Percentiles rank a stretch among this genome's conserved stretches.
phyloP scores from a whole-genome alignment of 2,329 filamentous ascomycete genomes.

The Hymenoscyphus fraxineus region DNA sequence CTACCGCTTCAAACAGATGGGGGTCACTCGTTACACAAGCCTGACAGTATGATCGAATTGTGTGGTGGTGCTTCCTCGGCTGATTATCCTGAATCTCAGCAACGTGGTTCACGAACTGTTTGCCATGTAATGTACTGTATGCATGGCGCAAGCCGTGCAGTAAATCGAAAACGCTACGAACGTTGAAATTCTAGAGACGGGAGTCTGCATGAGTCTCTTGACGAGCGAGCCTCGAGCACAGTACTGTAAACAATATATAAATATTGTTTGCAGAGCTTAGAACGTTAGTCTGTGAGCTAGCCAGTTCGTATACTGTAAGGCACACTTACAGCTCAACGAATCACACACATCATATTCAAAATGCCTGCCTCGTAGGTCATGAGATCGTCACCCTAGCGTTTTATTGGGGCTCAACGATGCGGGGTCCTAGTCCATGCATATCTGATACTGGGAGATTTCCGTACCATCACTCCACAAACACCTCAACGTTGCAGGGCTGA shows the following conservation, averaged over 20 bases:
- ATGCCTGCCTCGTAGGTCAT: background rate
- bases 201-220: background rate
- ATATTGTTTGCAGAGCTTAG: too few species aligned
- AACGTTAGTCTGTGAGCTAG: background rate
- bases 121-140: background rate
- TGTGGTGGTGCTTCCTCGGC: constrained; percentile 12
- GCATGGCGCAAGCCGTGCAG: too few species aligned
- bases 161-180: background rate
- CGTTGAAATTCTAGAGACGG: background rate
- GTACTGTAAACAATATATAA: background rate
- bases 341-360: background rate
- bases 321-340: background rate
- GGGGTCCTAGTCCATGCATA: background rate
- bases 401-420: background rate
- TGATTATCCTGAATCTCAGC: background rate
- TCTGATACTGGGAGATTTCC: background rate
- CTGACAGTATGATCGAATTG: background rate
- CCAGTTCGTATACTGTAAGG: background rate
- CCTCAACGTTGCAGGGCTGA: background rate
- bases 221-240: background rate
- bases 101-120: background rate
- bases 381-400: background rate
- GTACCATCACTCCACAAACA: background rate
- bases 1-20: background rate
- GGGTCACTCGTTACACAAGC: background rate